Percentiles rank a stretch among this genome's conserved stretches.
phyloP scores from a whole-genome alignment of 345 rosid species.

The Barbarea vulgaris region DNA sequence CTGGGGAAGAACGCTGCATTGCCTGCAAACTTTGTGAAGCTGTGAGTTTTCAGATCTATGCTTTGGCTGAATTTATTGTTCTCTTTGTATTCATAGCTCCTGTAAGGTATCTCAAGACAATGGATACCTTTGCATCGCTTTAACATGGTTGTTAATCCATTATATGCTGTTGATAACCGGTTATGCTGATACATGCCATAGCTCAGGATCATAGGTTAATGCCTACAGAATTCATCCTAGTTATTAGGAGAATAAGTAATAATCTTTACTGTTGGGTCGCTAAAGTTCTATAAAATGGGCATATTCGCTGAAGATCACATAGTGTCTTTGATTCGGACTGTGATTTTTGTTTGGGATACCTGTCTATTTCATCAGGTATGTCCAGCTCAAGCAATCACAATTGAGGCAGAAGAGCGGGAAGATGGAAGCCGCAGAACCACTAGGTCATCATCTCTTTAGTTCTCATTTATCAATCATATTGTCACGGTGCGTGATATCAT shows the following conservation, averaged over 20 bases:
- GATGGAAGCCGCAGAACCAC: slow-evolving; percentile 99
- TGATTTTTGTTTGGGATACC: slow-evolving; percentile 3
- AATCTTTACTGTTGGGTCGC: background rate
- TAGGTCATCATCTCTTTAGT: slow-evolving; percentile 50
- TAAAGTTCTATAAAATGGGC: background rate
- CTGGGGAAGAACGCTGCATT: slow-evolving; percentile 98
- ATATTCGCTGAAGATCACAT: background rate
- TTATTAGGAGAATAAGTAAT: background rate
- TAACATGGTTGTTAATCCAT: slow-evolving; percentile 8
- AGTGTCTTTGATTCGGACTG: background rate
- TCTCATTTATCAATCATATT: background rate
- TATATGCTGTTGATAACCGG: background rate
- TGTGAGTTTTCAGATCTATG: slow-evolving; percentile 48
- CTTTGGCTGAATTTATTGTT: too few species aligned
- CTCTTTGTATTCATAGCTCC: background rate
- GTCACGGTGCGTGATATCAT: background rate
- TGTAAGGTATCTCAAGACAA: slow-evolving; percentile 10
- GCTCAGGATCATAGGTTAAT: slow-evolving; percentile 10
- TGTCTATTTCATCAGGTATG: slow-evolving; percentile 60
- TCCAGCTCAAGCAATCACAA: slow-evolving; percentile 98
- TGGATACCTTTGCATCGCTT: slow-evolving; percentile 4
- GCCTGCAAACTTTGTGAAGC: slow-evolving; percentile 99
- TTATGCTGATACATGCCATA: slow-evolving; percentile 5
- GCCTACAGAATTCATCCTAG: background rate
- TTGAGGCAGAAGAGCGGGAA: slow-evolving; percentile 97